Conservation (phyloP, 495 filamentous ascomycete species). For the Penicillium herquei region DNA sequence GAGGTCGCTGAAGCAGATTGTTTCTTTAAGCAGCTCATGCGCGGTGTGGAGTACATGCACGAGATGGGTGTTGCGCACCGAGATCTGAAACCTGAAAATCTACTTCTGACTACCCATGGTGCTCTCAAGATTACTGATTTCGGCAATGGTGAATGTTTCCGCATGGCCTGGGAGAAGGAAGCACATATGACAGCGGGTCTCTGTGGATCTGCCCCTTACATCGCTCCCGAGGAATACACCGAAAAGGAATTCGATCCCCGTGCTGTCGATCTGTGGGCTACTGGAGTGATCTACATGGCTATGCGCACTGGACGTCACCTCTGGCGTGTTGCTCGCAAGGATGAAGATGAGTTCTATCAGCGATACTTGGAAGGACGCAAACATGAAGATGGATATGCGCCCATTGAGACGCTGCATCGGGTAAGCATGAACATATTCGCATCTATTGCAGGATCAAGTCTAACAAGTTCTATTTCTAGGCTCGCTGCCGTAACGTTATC, state of each 20-base stretch:
- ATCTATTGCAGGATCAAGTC: constrained; percentile 4
- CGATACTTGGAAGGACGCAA: constrained; percentile 88
- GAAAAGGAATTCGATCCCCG: constrained; percentile 95
- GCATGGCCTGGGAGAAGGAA: constrained; percentile 99
- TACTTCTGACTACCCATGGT: constrained; percentile 88
- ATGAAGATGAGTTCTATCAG: constrained; percentile 95
- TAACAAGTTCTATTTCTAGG: constrained; percentile 56
- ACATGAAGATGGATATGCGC: constrained; percentile 91
- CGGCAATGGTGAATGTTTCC: constrained; percentile 98
- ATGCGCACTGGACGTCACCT: constrained; percentile 96
- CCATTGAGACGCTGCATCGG: constrained; percentile 92
- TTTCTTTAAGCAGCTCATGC: constrained; percentile 99
- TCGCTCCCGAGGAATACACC: constrained; percentile 93
- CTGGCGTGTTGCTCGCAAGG: constrained; percentile 92
- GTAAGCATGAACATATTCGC: constrained; percentile 55
- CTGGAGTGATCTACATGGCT: constrained; percentile 99
- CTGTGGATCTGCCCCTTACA: constrained; percentile 95
- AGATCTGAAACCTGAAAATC: constrained; percentile 95
- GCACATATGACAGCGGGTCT: constrained; percentile 97
- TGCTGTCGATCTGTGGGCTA: constrained; percentile 97
- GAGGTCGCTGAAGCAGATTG: constrained; percentile 95
- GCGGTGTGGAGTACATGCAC: constrained; percentile 98
- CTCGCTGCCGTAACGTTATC: constrained; percentile 96
- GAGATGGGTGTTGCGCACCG: constrained; percentile 99
- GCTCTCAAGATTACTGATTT: constrained; percentile 99